Percentiles rank a stretch among this genome's conserved stretches.
Conservation (phyloP, 192 early-diverging fungal genomes). For the Coemansia sp. region DNA sequence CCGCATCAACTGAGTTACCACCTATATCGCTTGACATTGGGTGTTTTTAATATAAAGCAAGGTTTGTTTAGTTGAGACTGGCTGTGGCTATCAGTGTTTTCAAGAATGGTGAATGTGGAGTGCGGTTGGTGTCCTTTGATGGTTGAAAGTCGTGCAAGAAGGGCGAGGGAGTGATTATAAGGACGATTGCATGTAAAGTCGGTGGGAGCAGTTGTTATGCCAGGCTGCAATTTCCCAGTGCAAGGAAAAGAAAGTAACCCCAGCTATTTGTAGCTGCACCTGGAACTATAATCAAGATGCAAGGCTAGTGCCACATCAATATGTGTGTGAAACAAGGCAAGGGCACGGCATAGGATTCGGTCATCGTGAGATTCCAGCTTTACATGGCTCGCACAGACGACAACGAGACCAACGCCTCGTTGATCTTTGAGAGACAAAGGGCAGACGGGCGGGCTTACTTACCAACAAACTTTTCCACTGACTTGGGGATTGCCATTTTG, state of each 20-base stretch:
- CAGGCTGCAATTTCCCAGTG: not conserved
- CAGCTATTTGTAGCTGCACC: not conserved
- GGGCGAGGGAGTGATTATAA: no score
- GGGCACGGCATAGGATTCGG: not conserved
- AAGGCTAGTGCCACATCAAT: constrained; percentile 12
- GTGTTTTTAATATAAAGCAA: not conserved
- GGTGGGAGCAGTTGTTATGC: not conserved
- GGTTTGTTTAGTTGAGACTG: no score
- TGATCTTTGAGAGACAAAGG: no score
- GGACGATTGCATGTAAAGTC: no score
- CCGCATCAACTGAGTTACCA: constrained; percentile 66
- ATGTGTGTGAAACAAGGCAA: not conserved
- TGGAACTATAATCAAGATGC: not conserved
- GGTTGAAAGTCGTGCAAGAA: not conserved
- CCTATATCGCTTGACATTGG: constrained; percentile 51
- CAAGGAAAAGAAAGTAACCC: not conserved
- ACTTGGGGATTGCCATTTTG: constrained; percentile 37
- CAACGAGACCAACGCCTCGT: not conserved
- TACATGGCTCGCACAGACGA: not conserved
- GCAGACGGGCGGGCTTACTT: constrained; percentile 17
- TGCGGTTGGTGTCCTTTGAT: not conserved
- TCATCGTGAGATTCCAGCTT: not conserved
- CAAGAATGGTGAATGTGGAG: no score
- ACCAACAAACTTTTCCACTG: constrained; percentile 51
- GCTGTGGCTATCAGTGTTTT: no score